Conservation (phyloP, 768 basidiomycete species). For the Leccinum boreale region DNA sequence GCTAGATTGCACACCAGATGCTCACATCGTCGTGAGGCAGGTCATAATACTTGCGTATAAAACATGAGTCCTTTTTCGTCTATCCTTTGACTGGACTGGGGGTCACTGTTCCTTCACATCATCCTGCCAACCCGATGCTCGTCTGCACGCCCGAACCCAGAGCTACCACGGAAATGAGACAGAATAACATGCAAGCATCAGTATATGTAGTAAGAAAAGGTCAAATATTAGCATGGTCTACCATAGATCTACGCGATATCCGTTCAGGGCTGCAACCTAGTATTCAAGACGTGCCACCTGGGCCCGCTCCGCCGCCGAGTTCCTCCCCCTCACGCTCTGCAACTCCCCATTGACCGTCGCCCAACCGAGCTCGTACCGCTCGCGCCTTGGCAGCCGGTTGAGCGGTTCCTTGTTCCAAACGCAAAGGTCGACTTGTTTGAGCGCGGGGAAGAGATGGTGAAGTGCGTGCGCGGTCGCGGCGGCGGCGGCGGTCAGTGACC, state of each 20-base stretch:
- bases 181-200: neutral
- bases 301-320: neutral
- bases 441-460: constrained; percentile 14
- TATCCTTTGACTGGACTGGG: too few species aligned
- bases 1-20: neutral
- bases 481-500: constrained; percentile 7
- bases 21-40: too few species aligned
- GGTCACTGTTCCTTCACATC: too few species aligned
- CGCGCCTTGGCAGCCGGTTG: constrained; percentile 6
- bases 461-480: constrained; percentile 8
- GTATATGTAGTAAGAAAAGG: neutral
- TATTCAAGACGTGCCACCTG: neutral
- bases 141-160: too few species aligned
- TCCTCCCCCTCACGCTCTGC: neutral
- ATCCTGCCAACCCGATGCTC: too few species aligned
- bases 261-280: too few species aligned
- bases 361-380: constrained; percentile 15
- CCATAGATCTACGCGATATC: neutral
- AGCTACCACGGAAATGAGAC: too few species aligned
- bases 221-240: neutral
- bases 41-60: neutral
- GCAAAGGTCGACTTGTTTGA: constrained; percentile 19
- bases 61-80: neutral
- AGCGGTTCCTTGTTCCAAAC: constrained; percentile 16
- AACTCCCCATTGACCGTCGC: constrained; percentile 19